phyloP scores from a whole-genome alignment of 495 filamentous ascomycete genomes.

The Parathielavia appendiculata region DNA sequence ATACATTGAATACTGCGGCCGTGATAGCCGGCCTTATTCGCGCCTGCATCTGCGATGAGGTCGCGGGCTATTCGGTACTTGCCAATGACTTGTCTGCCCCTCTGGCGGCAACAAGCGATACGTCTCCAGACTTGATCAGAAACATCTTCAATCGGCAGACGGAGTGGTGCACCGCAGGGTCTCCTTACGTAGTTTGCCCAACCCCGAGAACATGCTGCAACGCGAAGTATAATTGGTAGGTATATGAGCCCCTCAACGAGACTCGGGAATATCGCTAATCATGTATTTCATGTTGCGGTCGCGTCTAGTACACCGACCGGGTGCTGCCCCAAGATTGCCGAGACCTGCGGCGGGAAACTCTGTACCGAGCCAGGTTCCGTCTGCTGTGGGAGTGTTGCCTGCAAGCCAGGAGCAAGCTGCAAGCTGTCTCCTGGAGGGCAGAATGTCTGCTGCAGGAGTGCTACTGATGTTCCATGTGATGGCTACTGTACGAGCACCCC shows the following conservation, averaged over 20 bases:
- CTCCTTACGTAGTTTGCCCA: slow-evolving; percentile 3
- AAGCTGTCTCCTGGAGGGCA: slow-evolving; percentile 3
- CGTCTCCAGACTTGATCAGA: slow-evolving; percentile 4
- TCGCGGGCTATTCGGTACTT: slow-evolving; percentile 4
- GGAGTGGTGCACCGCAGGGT: slow-evolving; percentile 3
- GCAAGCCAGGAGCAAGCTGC: not conserved
- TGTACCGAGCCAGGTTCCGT: not conserved
- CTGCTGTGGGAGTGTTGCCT: slow-evolving; percentile 1
- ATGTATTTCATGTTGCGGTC: not conserved
- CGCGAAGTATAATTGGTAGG: slow-evolving; percentile 5
- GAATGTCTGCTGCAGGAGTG: slow-evolving; percentile 11
- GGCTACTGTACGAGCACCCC: slow-evolving; percentile 3
- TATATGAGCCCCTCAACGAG: not conserved
- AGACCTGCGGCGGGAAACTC: slow-evolving; percentile 2
- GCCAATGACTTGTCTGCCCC: not conserved
- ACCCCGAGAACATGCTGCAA: slow-evolving; percentile 9
- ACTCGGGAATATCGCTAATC: not conserved
- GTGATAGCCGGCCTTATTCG: not conserved
- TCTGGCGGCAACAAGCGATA: slow-evolving; percentile 1
- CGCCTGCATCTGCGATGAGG: not conserved
- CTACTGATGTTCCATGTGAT: slow-evolving; percentile 1
- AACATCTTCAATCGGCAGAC: slow-evolving; percentile 1
- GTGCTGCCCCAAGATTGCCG: slow-evolving; percentile 6
- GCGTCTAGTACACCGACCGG: slow-evolving; percentile 2
- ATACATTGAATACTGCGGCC: not conserved